phyloP scores from a whole-genome alignment of 495 filamentous ascomycete genomes.

The Neurospora sublineolata region DNA sequence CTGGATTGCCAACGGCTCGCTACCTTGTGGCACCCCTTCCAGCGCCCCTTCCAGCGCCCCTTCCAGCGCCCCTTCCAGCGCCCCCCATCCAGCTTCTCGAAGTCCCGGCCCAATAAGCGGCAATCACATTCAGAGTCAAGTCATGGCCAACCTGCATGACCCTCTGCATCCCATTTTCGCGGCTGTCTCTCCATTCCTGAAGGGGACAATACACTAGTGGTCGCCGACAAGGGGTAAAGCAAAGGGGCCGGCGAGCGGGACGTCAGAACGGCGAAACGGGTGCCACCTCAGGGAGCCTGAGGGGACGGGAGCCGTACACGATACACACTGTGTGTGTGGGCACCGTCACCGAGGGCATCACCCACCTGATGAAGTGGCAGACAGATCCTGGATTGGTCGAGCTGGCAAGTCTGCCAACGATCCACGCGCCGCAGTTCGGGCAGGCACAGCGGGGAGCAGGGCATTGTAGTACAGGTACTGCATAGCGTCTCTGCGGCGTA shows the following conservation, averaged over 20 bases:
- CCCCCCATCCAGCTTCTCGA: not conserved
- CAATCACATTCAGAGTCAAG: not conserved
- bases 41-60: too few species aligned
- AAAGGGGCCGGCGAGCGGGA: not conserved
- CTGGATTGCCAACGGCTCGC: not conserved
- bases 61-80: too few species aligned
- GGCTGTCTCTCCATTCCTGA: not conserved
- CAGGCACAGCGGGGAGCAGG: not conserved
- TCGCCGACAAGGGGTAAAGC: not conserved
- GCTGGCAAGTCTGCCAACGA: not conserved
- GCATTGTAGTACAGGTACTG: not conserved
- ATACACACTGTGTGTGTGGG: not conserved
- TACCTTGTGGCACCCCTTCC: not conserved
- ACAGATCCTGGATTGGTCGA: not conserved
- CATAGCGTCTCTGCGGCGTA: not conserved
- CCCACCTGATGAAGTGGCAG: not conserved
- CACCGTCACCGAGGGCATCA: not conserved
- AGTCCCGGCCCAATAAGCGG: not conserved
- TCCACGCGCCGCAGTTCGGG: not conserved
- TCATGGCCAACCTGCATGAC: not conserved
- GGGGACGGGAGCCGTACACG: not conserved
- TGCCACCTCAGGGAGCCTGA: not conserved
- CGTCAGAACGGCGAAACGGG: not conserved
- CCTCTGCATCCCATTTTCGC: not conserved
- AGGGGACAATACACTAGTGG: not conserved